Percentiles rank a stretch among this genome's conserved stretches.
These are phyloP conservation scores for Fusarium redolens DNA, from an alignment of 2,329 filamentous ascomycete species.

Conservation along the genomic window DNA sequence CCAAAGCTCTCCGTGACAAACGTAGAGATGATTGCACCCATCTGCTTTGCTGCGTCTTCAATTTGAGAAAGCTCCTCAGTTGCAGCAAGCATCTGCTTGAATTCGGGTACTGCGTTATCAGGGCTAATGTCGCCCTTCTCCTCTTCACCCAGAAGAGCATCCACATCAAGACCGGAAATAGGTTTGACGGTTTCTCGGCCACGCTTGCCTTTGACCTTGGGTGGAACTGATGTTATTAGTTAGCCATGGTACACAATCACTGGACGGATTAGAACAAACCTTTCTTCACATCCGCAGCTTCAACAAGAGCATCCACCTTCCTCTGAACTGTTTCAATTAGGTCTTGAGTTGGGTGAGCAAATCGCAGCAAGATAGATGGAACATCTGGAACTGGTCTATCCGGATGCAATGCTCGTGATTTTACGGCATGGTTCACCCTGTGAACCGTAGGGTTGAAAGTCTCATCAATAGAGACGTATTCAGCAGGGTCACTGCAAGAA, in stretches of 20 bases:
- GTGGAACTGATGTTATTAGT: constrained; percentile 68
- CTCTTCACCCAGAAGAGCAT: constrained; percentile 76
- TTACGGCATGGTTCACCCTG: constrained; percentile 86
- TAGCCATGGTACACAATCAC: constrained; percentile 10
- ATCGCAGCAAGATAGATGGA: constrained; percentile 75
- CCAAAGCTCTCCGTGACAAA: constrained; percentile 80
- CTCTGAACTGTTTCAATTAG: constrained; percentile 68
- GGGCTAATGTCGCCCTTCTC: constrained; percentile 59
- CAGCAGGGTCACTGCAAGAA: constrained; percentile 56
- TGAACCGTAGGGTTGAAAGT: constrained; percentile 89
- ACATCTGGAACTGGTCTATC: constrained; percentile 71
- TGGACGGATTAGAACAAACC: constrained; percentile 56
- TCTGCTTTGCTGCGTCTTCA: constrained; percentile 76
- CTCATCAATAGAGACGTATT: constrained; percentile 84
- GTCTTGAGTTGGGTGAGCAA: constrained; percentile 76
- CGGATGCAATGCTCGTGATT: constrained; percentile 81
- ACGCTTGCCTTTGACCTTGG: constrained; percentile 80
- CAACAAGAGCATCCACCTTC: constrained; percentile 73
- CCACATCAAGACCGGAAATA: constrained; percentile 88
- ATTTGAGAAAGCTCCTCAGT: constrained; percentile 72
- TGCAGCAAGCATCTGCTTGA: constrained; percentile 79
- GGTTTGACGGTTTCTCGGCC: constrained; percentile 79
- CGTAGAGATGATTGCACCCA: constrained; percentile 75
- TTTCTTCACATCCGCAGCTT: constrained; percentile 84
- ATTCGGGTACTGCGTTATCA: constrained; percentile 87